Conservation (phyloP, 768 basidiomycete species). For the Galerina marginata region DNA sequence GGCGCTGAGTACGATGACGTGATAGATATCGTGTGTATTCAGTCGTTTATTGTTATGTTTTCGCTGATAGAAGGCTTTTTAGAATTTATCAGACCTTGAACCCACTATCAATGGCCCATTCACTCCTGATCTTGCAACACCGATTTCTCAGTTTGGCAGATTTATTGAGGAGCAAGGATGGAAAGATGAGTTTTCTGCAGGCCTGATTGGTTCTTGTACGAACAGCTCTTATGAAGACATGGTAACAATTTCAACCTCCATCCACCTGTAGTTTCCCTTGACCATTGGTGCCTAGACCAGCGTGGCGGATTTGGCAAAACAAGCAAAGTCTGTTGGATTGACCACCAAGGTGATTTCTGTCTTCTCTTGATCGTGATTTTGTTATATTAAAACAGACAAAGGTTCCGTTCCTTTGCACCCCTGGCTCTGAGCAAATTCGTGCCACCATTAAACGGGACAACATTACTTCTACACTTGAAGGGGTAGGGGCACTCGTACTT, state of each 20-base stretch:
- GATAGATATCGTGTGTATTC: conserved; percentile 80
- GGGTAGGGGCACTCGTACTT: conserved; percentile 91
- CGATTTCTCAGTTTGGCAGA: conserved; percentile 84
- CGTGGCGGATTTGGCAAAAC: conserved; percentile 88
- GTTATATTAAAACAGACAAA: conserved; percentile 22
- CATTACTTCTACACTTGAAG: conserved; percentile 79
- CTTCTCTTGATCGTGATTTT: neutral
- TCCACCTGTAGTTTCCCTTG: neutral
- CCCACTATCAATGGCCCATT: conserved; percentile 97
- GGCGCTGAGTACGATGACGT: conserved; percentile 94
- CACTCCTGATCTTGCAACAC: conserved; percentile 95
- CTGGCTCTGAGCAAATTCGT: conserved; percentile 94
- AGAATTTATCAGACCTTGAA: conserved; percentile 90
- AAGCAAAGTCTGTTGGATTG: conserved; percentile 86
- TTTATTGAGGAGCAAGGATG: conserved; percentile 87
- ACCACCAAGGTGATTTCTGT: conserved; percentile 60
- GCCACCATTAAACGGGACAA: conserved; percentile 97
- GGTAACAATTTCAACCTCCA: conserved; percentile 47
- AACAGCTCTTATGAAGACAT: conserved; percentile 98
- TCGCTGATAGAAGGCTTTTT: conserved; percentile 2
- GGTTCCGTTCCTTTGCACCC: conserved; percentile 88
- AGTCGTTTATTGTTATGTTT: conserved; percentile 4
- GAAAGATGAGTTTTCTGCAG: conserved; percentile 92
- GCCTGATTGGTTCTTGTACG: conserved; percentile 97
- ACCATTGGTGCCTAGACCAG: conserved; percentile 61